Base-by-base conservation (phyloP, 2,329 filamentous ascomycete species). In the Clarireedia monteithiana region DNA sequence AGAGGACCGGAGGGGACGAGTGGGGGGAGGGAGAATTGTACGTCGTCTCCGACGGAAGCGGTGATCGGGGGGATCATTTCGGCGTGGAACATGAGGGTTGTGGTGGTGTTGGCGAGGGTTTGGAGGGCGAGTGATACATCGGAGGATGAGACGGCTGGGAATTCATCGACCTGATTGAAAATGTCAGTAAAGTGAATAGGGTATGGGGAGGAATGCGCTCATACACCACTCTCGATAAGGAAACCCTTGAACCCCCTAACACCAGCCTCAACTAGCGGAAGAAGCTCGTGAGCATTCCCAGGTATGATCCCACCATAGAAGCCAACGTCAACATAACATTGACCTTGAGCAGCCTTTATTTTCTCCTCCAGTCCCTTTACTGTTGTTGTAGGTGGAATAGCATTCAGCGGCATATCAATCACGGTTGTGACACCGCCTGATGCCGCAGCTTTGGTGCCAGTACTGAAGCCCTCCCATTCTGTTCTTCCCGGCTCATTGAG, bases 311-410 rank as follows among this genome's bases (percentile, higher is more conserved):
- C 94, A 26, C 94, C 94, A 69, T 97, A 97, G 72, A 99, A 97
- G 30, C 91, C 94, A n/a, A 97, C 91, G 66, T 97, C 94, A 26
- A 97, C 90, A 92, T 92, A 99, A 73, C 92, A 96, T 73, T 97
- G 87, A 36, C 88, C 90, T 59, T 81, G 73, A 42, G 90, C 90
- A 24, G 94, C 94, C 27, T 82, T 80, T 48, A 96, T 77, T 77
- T 99, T 99, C 75, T 90, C 88, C 59, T 86, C 78, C 63, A 99
- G 80, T 6, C 88, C 89, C 17, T 78, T 76, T 3, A 97, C 79
- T 0, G 92, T 97, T 9, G 92, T 97, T 0, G 94, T 99, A 0
- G 94, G 94, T 38, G 94, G 94, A 53, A 99, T 95, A 49, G 92
- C 91, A 73, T 99, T 99, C 60, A 97, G 73, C 36, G 94, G 94